phyloP scores from a whole-genome alignment of 2,329 filamentous ascomycete species.

The Aspergillus sp. region DNA sequence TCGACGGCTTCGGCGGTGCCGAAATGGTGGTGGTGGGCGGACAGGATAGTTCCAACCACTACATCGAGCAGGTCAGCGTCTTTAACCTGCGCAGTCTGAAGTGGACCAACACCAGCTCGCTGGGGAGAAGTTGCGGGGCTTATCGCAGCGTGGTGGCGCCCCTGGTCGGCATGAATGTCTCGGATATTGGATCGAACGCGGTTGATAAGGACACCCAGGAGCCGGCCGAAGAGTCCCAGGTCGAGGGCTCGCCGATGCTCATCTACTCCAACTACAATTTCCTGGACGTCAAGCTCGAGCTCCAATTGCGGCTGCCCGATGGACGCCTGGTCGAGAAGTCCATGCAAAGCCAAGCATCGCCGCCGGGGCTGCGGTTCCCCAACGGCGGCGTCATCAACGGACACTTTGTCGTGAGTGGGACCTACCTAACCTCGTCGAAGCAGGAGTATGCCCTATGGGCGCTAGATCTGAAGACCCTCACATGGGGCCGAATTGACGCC shows the following conservation, averaged over 20 bases:
- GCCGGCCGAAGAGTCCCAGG: constrained; percentile 28
- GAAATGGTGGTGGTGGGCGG: constrained; percentile 98
- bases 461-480: constrained; percentile 80
- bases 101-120: constrained; percentile 85
- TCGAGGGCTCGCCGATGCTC: constrained; percentile 68
- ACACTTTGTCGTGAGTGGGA: constrained; percentile 95
- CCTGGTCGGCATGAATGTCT: constrained; percentile 52
- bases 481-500: constrained; percentile 94
- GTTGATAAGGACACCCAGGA: constrained; percentile 39
- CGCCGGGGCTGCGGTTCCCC: constrained; percentile 89
- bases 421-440: constrained; percentile 95
- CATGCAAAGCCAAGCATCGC: constrained; percentile 79
- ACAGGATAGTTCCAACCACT: constrained; percentile 96
- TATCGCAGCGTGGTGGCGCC: constrained; percentile 95
- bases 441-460: constrained; percentile 98
- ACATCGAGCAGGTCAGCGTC: constrained; percentile 97
- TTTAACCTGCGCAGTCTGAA: constrained; percentile 94
- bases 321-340: constrained; percentile 81
- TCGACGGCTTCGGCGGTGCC: constrained; percentile 87
- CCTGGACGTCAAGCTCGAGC: constrained; percentile 89
- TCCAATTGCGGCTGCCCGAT: constrained; percentile 83
- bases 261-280: constrained; percentile 99
- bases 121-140: constrained; percentile 91
- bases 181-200: constrained; percentile 44
- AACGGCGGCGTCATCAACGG: constrained; percentile 95